Conservation (phyloP, 768 basidiomycete genomes). For the Trichaptum fuscoviolaceum region DNA sequence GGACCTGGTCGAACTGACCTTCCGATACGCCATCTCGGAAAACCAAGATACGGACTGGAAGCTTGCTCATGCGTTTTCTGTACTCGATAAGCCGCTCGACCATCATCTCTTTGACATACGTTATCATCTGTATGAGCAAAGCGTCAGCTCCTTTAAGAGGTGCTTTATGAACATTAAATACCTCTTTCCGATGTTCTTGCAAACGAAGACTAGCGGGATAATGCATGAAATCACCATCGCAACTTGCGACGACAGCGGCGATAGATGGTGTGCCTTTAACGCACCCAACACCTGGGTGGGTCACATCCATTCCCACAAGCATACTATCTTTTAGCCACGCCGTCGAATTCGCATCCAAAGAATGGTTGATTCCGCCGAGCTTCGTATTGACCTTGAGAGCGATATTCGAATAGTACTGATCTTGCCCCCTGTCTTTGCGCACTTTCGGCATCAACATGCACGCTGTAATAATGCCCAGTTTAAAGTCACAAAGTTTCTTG, state of each 20-base stretch:
- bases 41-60: slow-evolving; percentile 66
- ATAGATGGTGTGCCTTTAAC: slow-evolving; percentile 73
- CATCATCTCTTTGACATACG: slow-evolving; percentile 60
- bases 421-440: slow-evolving; percentile 51
- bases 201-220: slow-evolving; percentile 71
- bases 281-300: slow-evolving; percentile 69
- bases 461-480: slow-evolving; percentile 71
- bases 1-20: slow-evolving; percentile 69
- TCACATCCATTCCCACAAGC: slow-evolving; percentile 83
- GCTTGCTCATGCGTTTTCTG: slow-evolving; percentile 44
- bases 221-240: slow-evolving; percentile 64
- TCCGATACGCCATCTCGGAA: slow-evolving; percentile 84
- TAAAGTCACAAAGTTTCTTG: slow-evolving; percentile 70
- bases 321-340: slow-evolving; percentile 71
- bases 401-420: slow-evolving; percentile 80
- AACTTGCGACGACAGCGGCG: slow-evolving; percentile 76
- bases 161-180: slow-evolving; percentile 5
- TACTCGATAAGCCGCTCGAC: slow-evolving; percentile 61
- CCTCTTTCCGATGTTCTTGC: slow-evolving; percentile 50
- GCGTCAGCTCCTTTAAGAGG: not conserved
- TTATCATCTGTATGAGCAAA: slow-evolving; percentile 55
- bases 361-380: slow-evolving; percentile 76
- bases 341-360: slow-evolving; percentile 50
- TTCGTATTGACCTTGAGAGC: slow-evolving; percentile 81
- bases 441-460: slow-evolving; percentile 67